These are phyloP conservation scores for Cupressus sempervirens DNA, from an alignment of 75 land plant species.

Conservation along the genomic window DNA sequence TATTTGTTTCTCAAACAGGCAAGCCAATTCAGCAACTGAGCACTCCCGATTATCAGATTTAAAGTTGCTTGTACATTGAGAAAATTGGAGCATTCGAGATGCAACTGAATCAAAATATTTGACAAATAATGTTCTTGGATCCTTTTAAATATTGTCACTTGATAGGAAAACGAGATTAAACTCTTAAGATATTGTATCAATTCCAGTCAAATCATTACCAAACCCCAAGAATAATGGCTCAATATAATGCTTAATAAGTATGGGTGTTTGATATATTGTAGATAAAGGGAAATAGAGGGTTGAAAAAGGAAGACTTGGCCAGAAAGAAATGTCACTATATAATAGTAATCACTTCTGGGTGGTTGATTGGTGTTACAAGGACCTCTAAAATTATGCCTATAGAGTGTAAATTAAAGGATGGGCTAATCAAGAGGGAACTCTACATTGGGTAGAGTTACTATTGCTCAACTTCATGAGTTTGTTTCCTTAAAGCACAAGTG, in stretches of 20 bases:
- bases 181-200: neutral
- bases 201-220: neutral
- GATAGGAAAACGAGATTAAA: neutral
- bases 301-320: no score
- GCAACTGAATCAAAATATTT: neutral
- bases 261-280: neutral
- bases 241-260: neutral
- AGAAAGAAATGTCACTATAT: no score
- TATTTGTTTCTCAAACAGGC: neutral
- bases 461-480: no score
- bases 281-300: no score
- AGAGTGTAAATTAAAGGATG: no score
- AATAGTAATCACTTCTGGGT: no score
- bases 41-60: neutral
- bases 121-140: neutral
- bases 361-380: no score
- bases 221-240: neutral
- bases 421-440: no score
- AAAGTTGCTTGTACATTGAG: neutral
- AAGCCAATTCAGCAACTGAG: neutral
- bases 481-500: no score
- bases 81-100: neutral
- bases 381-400: no score
- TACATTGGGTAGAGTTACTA: no score
- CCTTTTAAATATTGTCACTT: neutral